Evolutionary conservation across 2,329 filamentous ascomycete species (phyloP), one percentile per base, ranked within the genome.

Genomic region (Elsinoe ampelina): DNA sequence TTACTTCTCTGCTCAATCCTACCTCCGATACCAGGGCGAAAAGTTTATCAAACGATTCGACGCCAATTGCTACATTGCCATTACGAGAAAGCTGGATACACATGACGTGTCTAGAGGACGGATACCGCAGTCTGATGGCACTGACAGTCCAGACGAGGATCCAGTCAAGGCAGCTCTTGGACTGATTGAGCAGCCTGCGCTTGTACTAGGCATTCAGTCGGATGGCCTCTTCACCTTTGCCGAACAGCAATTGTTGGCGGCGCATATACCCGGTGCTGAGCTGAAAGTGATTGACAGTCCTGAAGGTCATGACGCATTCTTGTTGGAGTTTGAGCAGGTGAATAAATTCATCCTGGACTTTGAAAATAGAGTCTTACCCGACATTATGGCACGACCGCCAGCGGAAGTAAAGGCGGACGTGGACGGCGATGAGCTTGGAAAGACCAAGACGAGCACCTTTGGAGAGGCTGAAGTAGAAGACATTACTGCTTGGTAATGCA

Each of bases 1-100:
- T n/a, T 96, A 96, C 72, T 98, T 97, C 73, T 97, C 93, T 0
- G 93, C 93, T 0, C 93, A 98, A 70, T 96, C 91, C 0, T 98
- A 98, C 72, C 81, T 98, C 42, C 87, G 93, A 17, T 98, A 98
- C 72, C 93, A 98, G 72, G 92, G 90, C 57, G 82, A 86, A 65
- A 98, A 98, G 71, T 98, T 98, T 65, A 93, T 97, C 65, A 90
- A 88, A 71, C 87, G 93, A 8, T 98, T 97, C 70, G 93, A 98
- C 71, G 89, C 90, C 66, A 98, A 98, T 71, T 98, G 93, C 75
- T 98, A 98, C 75, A 97, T 98, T 64, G 91, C 93, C 63, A 96
- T 98, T 72, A 97, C 93, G 3, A 86, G 93, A 66, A 98, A 98
- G 72, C 81, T 98, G 13, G 93, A 98, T 69, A 97, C 93, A 0